phyloP scores from a whole-genome alignment of 2,329 filamentous ascomycete species.

The Helicocarpus griseus region DNA sequence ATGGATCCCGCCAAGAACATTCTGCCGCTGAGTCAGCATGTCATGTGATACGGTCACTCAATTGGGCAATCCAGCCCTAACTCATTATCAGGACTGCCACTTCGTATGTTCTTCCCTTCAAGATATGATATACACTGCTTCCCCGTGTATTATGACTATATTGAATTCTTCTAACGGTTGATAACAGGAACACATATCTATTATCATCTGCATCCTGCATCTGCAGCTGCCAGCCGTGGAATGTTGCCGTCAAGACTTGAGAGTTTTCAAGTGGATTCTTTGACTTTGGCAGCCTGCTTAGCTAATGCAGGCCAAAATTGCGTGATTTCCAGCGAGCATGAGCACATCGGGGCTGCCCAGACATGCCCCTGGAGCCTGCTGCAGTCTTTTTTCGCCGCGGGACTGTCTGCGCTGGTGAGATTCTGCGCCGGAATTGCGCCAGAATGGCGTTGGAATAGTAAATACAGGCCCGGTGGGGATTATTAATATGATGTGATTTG shows the following conservation, averaged over 20 bases:
- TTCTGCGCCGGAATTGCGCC: background rate
- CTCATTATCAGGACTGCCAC: too few relatives aligned
- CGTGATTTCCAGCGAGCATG: conserved; percentile 28
- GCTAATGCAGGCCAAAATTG: conserved; percentile 24
- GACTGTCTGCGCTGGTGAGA: background rate
- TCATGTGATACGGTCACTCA: background rate
- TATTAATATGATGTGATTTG: background rate
- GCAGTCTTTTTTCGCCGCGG: too few relatives aligned
- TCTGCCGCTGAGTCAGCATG: background rate
- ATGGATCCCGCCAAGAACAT: background rate
- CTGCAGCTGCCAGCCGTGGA: background rate
- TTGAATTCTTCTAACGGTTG: too few relatives aligned
- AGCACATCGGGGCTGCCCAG: conserved; percentile 23
- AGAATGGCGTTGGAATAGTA: background rate
- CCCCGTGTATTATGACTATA: too few relatives aligned
- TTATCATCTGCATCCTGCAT: too few relatives aligned
- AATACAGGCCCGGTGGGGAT: background rate
- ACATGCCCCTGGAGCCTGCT: too few relatives aligned
- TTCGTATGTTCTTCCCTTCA: too few relatives aligned
- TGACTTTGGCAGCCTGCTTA: background rate
- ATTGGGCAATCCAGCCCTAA: background rate
- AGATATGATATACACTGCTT: too few relatives aligned
- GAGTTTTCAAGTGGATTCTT: background rate
- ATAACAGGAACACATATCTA: too few relatives aligned
- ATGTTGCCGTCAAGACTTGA: background rate